A percentile compares a stretch with the other conserved stretches of the same genome.
Evolutionary conservation across 371 early-diverging fungal species (phyloP).

Genomic region (Gilbertella persicaria): DNA sequence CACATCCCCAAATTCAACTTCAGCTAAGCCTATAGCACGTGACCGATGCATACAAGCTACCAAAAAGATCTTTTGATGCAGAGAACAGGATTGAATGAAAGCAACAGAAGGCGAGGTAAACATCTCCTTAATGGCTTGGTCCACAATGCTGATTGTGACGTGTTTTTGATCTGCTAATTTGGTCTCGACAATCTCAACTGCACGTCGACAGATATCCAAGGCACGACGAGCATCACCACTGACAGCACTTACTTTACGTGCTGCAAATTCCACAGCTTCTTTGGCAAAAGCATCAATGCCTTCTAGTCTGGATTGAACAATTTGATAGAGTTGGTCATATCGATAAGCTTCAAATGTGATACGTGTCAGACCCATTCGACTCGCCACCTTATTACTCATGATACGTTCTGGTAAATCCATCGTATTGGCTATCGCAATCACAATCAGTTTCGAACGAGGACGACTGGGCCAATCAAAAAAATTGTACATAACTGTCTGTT

Average conservation of each 20-base stretch:
- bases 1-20: constrained; percentile 76
- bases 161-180: constrained; percentile 29
- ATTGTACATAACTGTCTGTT: constrained; percentile 96
- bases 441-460: constrained; percentile 79
- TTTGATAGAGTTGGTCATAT: constrained; percentile 78
- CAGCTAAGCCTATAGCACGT: constrained; percentile 70
- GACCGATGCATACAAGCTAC: constrained; percentile 67
- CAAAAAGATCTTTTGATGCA: constrained; percentile 86
- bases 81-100: constrained; percentile 70
- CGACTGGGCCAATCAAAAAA: constrained; percentile 97
- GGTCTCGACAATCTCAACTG: constrained; percentile 82
- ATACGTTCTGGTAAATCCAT: constrained; percentile 98
- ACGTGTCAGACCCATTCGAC: constrained; percentile 87
- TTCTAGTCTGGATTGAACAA: constrained; percentile 79
- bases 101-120: constrained; percentile 75
- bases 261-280: constrained; percentile 92
- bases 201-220: constrained; percentile 91
- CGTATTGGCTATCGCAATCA: constrained; percentile 98
- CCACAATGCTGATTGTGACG: constrained; percentile 77
- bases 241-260: constrained; percentile 93
- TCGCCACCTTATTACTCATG: constrained; percentile 90
- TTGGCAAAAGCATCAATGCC: constrained; percentile 74
- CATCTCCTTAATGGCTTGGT: constrained; percentile 84
- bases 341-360: constrained; percentile 93
- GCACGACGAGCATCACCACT: constrained; percentile 98